phyloP scores from a whole-genome alignment of 2,329 filamentous ascomycete species.

The Penicillium sp. region DNA sequence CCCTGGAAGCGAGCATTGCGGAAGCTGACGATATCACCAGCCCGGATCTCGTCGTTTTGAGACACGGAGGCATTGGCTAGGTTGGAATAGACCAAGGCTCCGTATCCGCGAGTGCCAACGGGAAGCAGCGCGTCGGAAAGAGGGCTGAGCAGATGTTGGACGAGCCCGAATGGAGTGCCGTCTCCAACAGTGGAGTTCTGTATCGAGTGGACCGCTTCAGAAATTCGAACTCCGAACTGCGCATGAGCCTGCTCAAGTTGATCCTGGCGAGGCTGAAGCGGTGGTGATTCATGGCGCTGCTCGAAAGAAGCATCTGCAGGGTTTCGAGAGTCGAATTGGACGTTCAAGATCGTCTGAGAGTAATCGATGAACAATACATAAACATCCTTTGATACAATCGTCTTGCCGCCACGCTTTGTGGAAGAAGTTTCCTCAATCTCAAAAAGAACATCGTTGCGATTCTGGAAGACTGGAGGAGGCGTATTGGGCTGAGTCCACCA shows the following conservation, averaged over 20 bases:
- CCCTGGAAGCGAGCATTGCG: conserved; percentile 93
- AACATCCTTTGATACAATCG: conserved; percentile 71
- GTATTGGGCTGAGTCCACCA: conserved; percentile 87
- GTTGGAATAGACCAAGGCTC: conserved; percentile 89
- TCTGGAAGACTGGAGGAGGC: conserved; percentile 76
- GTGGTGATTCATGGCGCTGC: conserved; percentile 82
- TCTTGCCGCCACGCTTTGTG: conserved; percentile 65
- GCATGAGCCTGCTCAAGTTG: conserved; percentile 85
- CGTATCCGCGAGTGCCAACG: conserved; percentile 84
- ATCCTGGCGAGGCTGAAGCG: conserved; percentile 78
- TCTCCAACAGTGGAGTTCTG: conserved; percentile 81
- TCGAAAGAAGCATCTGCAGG: conserved; percentile 69
- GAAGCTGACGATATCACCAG: conserved; percentile 88
- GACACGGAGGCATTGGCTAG: conserved; percentile 88
- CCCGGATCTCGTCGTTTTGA: conserved; percentile 86
- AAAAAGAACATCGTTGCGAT: conserved; percentile 74
- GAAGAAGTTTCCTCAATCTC: conserved; percentile 76
- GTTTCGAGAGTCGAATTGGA: conserved; percentile 71
- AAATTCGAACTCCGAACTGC: conserved; percentile 73
- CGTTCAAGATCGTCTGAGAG: conserved; percentile 85
- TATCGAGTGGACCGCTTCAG: conserved; percentile 64
- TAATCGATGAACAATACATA: conserved; percentile 94
- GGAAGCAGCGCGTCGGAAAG: conserved; percentile 71
- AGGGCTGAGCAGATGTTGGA: conserved; percentile 74
- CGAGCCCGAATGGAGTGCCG: conserved; percentile 71